Conservation (phyloP, 805 yeast species). For the Candida chauliodis region DNA sequence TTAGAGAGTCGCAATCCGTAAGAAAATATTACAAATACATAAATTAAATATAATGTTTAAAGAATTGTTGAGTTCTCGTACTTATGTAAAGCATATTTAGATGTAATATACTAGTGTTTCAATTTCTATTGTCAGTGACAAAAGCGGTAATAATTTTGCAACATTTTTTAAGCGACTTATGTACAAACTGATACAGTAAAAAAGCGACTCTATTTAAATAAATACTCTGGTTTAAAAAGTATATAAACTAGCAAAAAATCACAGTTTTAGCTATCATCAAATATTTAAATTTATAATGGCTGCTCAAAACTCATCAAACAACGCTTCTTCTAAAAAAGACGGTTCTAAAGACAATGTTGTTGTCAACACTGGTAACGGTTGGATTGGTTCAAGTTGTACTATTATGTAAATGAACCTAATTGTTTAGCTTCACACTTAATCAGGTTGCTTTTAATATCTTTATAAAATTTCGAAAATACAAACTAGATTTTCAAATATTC, state of each 20-base stretch:
- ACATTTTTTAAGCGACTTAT: background rate
- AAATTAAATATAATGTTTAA: no score
- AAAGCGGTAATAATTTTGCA: constrained; percentile 1
- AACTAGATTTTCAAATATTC: no score
- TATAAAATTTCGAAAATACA: no score
- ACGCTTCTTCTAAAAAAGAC: constrained; percentile 2
- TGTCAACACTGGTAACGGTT: background rate
- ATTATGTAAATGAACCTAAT: constrained; percentile 5
- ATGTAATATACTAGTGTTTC: no score
- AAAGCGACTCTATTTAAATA: no score
- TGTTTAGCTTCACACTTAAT: background rate
- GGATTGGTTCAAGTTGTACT: constrained; percentile 6
- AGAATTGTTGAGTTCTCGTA: no score
- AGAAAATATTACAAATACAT: no score
- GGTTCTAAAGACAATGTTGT: constrained; percentile 7
- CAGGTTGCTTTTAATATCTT: background rate
- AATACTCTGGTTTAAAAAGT: background rate
- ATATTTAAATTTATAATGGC: constrained; percentile 7
- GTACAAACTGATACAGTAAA: background rate
- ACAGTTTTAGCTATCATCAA: no score
- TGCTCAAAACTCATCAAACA: constrained; percentile 8
- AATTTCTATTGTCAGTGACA: background rate
- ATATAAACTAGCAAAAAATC: background rate
- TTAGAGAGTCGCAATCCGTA: no score
- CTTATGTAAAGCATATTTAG: no score